Conservation (phyloP, 164 flowering plant species). For the Annona squamosa region DNA sequence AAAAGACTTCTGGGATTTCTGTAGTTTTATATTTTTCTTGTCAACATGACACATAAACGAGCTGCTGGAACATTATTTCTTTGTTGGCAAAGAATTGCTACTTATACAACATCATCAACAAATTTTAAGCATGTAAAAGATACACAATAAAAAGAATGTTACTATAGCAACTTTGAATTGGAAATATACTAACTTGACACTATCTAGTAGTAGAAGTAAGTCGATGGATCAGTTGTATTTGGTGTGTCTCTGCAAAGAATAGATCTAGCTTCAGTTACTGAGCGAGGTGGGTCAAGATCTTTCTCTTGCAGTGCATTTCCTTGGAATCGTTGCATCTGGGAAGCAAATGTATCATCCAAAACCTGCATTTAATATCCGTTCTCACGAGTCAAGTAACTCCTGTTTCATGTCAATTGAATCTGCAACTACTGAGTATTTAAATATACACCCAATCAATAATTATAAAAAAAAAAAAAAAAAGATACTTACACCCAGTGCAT, state of each 20-base stretch:
- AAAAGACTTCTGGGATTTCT: no score
- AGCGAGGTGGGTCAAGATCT: slow-evolving; percentile 82
- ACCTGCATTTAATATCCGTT: slow-evolving; percentile 40
- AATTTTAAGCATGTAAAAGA: neutral
- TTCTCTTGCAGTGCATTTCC: slow-evolving; percentile 83
- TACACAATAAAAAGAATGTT: slow-evolving; percentile 1
- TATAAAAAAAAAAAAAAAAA: neutral
- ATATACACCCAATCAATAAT: neutral
- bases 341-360: slow-evolving; percentile 84
- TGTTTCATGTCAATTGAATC: no score
- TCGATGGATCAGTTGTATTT: slow-evolving; percentile 24
- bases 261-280: slow-evolving; percentile 81
- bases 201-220: slow-evolving; percentile 19
- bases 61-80: neutral
- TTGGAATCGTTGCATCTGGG: slow-evolving; percentile 84
- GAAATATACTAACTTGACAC: neutral
- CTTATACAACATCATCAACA: neutral
- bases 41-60: no score
- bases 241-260: slow-evolving; percentile 68
- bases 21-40: no score
- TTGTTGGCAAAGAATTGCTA: neutral
- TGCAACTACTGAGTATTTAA: neutral
- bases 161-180: neutral
- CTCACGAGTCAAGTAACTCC: no score
- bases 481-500: slow-evolving; percentile 47